Conservation (phyloP, 768 basidiomycete genomes). For the Lentinula edodes region DNA sequence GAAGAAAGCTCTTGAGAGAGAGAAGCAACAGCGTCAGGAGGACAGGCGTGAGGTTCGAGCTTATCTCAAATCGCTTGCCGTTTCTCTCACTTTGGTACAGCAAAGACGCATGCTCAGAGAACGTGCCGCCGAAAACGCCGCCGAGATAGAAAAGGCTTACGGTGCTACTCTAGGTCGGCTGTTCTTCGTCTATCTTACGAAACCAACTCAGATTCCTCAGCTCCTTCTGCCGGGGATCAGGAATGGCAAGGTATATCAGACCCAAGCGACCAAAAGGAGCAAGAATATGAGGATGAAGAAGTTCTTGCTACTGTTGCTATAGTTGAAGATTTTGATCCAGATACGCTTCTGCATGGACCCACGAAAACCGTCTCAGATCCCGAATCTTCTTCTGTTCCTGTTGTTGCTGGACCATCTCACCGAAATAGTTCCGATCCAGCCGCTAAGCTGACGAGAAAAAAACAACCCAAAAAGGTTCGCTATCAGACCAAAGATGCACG, state of each 20-base stretch:
- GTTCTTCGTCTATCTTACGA: not conserved
- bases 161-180: slow-evolving; percentile 40
- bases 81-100: slow-evolving; percentile 33
- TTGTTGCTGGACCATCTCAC: slow-evolving; percentile 5
- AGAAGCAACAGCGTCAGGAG: slow-evolving; percentile 71
- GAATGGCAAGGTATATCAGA: slow-evolving; percentile 43
- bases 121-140: slow-evolving; percentile 73
- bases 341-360: slow-evolving; percentile 48
- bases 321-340: slow-evolving; percentile 86
- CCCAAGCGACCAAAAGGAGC: slow-evolving; percentile 38
- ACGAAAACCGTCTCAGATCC: slow-evolving; percentile 8
- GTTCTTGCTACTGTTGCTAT: slow-evolving; percentile 86
- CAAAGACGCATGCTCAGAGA: slow-evolving; percentile 74
- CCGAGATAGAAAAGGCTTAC: slow-evolving; percentile 70
- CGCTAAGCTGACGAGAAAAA: slow-evolving; percentile 17
- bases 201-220: slow-evolving; percentile 1
- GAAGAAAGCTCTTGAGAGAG: slow-evolving; percentile 67
- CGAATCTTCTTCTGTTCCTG: not conserved
- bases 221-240: slow-evolving; percentile 28
- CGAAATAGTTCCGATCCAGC: slow-evolving; percentile 10
- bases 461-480: slow-evolving; percentile 39
- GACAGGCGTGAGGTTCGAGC: slow-evolving; percentile 68
- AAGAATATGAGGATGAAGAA: slow-evolving; percentile 81
- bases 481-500: slow-evolving; percentile 73
- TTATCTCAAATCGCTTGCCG: slow-evolving; percentile 11